Evolutionary conservation across 176 grass and related monocot genomes (phyloP).

Genomic region (Thinopyrum elongatum): DNA sequence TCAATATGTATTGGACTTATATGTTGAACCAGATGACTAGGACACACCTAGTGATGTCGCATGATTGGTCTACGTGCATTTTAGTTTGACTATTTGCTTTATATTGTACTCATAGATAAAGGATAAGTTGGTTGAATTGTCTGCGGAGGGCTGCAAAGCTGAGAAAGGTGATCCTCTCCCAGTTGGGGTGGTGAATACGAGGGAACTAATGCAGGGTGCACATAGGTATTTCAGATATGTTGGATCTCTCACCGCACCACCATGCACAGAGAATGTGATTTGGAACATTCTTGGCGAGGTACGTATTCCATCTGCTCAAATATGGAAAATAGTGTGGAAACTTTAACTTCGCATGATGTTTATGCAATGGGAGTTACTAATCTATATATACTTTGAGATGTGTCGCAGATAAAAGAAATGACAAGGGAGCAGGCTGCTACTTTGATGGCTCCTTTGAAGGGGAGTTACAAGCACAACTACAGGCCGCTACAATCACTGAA

Average conservation of each 20-base stretch:
- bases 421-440: constrained; percentile 57
- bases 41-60: not conserved
- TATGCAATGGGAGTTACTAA: not conserved
- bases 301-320: not conserved
- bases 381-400: not conserved
- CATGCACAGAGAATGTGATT: constrained; percentile 86
- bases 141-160: constrained; percentile 31
- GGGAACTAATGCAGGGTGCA: constrained; percentile 27
- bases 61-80: not conserved
- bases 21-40: not conserved
- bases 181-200: constrained; percentile 41
- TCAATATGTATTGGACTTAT: not conserved
- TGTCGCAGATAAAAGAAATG: constrained; percentile 61
- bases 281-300: constrained; percentile 80
- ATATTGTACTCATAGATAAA: constrained; percentile 48
- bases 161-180: constrained; percentile 46
- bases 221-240: constrained; percentile 64
- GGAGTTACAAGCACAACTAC: constrained; percentile 50
- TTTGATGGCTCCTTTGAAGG: constrained; percentile 53
- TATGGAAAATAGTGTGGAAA: not conserved
- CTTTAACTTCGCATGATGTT: not conserved
- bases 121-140: constrained; percentile 41
- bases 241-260: constrained; percentile 67
- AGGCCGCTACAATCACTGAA: constrained; percentile 57
- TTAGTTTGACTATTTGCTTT: not conserved